Base-by-base conservation (phyloP, 345 rosid species). In the Syzygium grande region DNA sequence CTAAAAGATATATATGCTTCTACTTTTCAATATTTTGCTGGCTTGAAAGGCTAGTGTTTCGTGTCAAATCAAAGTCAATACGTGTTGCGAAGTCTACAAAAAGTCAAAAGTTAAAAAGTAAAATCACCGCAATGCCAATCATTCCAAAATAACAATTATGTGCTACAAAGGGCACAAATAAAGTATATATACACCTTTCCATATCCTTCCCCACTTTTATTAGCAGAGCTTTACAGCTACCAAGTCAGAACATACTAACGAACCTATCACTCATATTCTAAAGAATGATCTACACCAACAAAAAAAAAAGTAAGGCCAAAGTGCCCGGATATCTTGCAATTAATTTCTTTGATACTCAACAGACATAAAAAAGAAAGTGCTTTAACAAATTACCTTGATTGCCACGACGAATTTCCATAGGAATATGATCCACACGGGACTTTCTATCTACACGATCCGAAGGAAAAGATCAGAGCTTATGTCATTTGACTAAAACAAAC, bases 391-490 rank as follows among this genome's bases (percentile, higher is more conserved):
- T 90, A 93, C 94, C 96, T 68, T 91, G 59, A 84, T 92, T 93
- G 86, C 91, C 92, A 56, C 87, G 91, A 91, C 90, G 92, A 91
- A 91, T 95, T 83, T 91, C 91, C 86, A 86, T 30, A 30, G 92
- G 90, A 88, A 85, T 86, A 89, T 90, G 94, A 43, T 91, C 95
- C 86, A 79, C 85, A 86, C 92, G 85, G 86, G 90, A 93, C 92
- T 91, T 96, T 85, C 86, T 89, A 80, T 93, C 99, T 98, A 92
- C 85, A 84, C 52, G 80, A 92, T 89, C 9, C 7, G 55, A 89
- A 87, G 59, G 86, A 77, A 85, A 85, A 34, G 54, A 46, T 61
- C 46, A 63, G 52, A 13, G 25, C 27, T 34, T 49, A 29, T 9
- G n/a, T 54, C 41, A 52, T 30, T 46, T 30, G 63, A 84, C 30